Evolutionary conservation across 306 rosid species (phyloP), one percentile per base, ranked within the genome.

Genomic region (Cicer pinnatifidum): DNA sequence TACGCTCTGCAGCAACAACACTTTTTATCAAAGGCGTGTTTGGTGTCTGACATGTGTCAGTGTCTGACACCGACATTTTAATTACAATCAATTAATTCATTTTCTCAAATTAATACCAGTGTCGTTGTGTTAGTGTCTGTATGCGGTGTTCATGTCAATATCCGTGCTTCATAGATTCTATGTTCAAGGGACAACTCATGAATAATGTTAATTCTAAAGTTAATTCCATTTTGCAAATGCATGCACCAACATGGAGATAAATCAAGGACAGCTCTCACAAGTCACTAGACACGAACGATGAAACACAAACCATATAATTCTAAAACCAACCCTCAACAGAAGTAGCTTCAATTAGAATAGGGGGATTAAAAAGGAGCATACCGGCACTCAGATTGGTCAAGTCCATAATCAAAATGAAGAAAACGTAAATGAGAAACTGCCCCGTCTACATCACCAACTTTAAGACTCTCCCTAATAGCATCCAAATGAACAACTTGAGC

Each of bases 341-440:
- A 19, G n/a, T 40, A 48, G 7, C 52, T 39, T n/a, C n/a, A 46
- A 19, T 59, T 28, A 41, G 12, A 39, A 58, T 70, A 50, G 33
- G 46, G 56, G 33, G 37, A 16, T 23, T 12, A 44, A 60, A 46
- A 20, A 46, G 51, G 20, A 8, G 80, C 90, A 82, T 91, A 94
- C 98, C 97, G 90, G 83, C 88, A 94, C 82, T 94, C 92, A 0
- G 86, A 72, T 80, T 81, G 87, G 56, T 85, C 90, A 37, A 89
- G 84, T 71, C 98, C 98, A 73, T 84, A 72, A 72, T 81, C 92
- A 75, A 83, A 75, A 66, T 89, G 94, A 57, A 94, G 89, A 82
- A 82, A 91, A 35, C 94, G 89, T 84, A 91, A 75, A 45, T 85
- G 90, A 35, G 86, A 78, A 80, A 85, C 47, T 7, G 89, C 95